Evolutionary conservation across 192 early-diverging fungal genomes (phyloP).

Genomic region (Backusella liffmaniae): DNA sequence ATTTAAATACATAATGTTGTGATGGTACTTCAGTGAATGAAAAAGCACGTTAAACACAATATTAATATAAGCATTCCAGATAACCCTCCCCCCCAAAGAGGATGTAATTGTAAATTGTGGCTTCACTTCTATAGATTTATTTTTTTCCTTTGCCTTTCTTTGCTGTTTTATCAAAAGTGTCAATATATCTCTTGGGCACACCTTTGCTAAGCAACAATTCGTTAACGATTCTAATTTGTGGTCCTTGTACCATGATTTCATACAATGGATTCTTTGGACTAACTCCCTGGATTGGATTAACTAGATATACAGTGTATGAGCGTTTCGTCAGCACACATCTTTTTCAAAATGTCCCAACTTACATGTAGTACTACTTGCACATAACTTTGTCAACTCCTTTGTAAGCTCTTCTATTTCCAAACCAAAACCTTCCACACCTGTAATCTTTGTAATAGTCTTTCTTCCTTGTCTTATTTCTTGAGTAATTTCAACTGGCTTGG

Average conservation of each 20-base stretch:
- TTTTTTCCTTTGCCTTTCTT: conserved; percentile 37
- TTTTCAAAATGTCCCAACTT: conserved; percentile 13
- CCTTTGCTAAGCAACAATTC: conserved; percentile 46
- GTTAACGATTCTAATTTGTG: conserved; percentile 63
- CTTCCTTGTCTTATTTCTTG: conserved; percentile 62
- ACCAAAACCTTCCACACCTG: conserved; percentile 60
- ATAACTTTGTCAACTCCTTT: conserved; percentile 57
- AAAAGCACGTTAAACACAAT: background rate
- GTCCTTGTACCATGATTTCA: conserved; percentile 79
- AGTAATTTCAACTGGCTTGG: conserved; percentile 40
- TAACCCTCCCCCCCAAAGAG: background rate
- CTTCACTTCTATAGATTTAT: background rate
- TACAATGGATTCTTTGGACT: conserved; percentile 51
- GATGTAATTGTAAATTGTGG: background rate
- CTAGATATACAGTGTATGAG: conserved; percentile 26
- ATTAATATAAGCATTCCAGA: background rate
- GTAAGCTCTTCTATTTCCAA: conserved; percentile 62
- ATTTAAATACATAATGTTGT: background rate
- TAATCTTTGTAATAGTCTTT: conserved; percentile 65
- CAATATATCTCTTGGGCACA: conserved; percentile 51
- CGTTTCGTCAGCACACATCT: background rate
- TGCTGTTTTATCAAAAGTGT: conserved; percentile 37
- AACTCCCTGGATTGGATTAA: conserved; percentile 47
- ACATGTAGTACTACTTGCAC: conserved; percentile 67
- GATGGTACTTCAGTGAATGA: background rate